Base-by-base conservation (phyloP, 352 stramenopile species). In the Globisporangium cylindrosporum region DNA sequence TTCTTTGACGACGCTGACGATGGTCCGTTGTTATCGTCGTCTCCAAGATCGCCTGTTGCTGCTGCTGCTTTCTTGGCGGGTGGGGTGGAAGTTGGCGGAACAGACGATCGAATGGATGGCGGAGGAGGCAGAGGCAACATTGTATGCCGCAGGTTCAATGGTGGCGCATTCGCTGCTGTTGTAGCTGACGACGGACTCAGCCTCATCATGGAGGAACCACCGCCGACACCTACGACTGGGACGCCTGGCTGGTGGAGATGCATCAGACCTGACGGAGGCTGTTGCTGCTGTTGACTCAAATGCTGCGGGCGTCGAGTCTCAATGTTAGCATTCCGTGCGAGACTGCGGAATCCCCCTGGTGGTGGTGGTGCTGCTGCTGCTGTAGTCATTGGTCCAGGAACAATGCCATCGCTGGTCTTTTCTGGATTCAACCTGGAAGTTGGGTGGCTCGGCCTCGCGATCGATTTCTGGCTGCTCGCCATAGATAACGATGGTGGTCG, bases 311-410 rank as follows among this genome's bases (percentile, higher is more conserved):
- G 72, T 63, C 86, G 82, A 34, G 73, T 62, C 51, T 89, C 81
- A 15, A 84, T 81, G 2, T 63, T 75, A 12, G 76, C 59, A 51
- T 74, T 83, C 18, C 74, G 75, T 3, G 74, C 66, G 20, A 82
- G 22, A 64, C 69, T 80, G 12, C 82, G 74, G 32, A 79, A 83
- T 10, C 71, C 73, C 34, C 69, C 67, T 4, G 60, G 51, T 22
- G 29, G 29, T 32, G 22, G 22, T 24, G 27, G 27, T 32, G 27
- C 27, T 32, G 4, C 4, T 32, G 22, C n/a, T 24, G 55, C 18
- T 51, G 43, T 8, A 20, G 41, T n/a, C 2, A 20, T 51, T 51
- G 43, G 18, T 51, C 43, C 43, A 51, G 43, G 9, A 43, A 59
- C 22, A 49, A n/a, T 56, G 4, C 32, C 65, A 18, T 63, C 48